Conservation (phyloP, 2,329 filamentous ascomycete species). For the Knufia petricola region DNA sequence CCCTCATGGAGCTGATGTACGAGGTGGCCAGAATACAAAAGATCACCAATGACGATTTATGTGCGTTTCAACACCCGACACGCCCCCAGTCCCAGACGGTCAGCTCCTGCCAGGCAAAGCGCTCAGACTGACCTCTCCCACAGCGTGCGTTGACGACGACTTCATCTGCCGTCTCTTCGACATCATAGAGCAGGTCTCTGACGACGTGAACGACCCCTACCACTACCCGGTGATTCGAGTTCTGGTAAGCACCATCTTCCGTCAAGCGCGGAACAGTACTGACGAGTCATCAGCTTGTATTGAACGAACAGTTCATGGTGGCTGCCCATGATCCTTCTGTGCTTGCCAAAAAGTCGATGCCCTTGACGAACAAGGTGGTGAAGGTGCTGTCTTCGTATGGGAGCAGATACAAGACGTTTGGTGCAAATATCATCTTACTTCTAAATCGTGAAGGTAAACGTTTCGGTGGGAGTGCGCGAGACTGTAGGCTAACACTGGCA, state of each 20-base stretch:
- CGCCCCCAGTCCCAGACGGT: background rate
- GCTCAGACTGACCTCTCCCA: conserved; percentile 8
- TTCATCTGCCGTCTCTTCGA: conserved; percentile 78
- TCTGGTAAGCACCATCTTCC: conserved; percentile 49
- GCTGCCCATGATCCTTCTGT: conserved; percentile 46
- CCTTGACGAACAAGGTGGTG: conserved; percentile 83
- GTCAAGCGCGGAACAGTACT: conserved; percentile 6
- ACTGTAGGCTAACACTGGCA: conserved; percentile 21
- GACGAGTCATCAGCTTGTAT: conserved; percentile 56
- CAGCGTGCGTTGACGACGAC: conserved; percentile 56
- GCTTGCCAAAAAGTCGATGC: conserved; percentile 30
- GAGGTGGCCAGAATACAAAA: conserved; percentile 93
- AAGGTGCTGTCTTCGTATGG: conserved; percentile 80
- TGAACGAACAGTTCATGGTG: conserved; percentile 98
- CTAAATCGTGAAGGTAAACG: conserved; percentile 70
- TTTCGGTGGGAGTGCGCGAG: conserved; percentile 10
- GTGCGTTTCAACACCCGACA: conserved; percentile 36
- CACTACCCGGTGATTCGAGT: conserved; percentile 93
- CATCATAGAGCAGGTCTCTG: conserved; percentile 77
- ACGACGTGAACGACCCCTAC: conserved; percentile 84
- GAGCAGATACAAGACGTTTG: conserved; percentile 79
- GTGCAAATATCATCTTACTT: conserved; percentile 91
- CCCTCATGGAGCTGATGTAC: conserved; percentile 81
- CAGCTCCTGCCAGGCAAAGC: background rate
- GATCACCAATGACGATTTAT: conserved; percentile 65